Base-by-base conservation (phyloP, 345 rosid species). In the Lumnitzera littorea region DNA sequence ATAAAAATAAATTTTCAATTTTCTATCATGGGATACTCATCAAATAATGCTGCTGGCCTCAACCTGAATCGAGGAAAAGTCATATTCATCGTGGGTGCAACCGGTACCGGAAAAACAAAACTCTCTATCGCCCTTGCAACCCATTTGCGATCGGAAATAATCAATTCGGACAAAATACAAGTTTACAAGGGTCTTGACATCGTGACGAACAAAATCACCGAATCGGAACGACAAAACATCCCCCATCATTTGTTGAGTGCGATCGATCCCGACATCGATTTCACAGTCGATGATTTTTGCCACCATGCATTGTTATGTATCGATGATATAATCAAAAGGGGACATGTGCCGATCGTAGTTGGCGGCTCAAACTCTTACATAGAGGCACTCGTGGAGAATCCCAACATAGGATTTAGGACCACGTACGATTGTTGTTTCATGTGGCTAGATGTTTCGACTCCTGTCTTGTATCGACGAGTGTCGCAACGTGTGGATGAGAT, bases 131-230 rank as follows among this genome's bases (percentile, higher is more conserved):
- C 71, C 56, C 76, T 71, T 2, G 76, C 74, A 16, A 36, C 66
- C 20, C 53, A 50, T 15, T 65, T 49, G 25, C 53, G 27, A 11
- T 41, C 74, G 10, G 74, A 78, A 57, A 61, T 78, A 65, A 59
- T 78, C 50, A 78, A 78, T 64, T 60, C 74, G 15, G 77, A 78
- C 62, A 78, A 78, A 67, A 78, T 74, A 57, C 79, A 78, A 51
- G 67, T 74, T 15, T 74, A 78, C 63, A 49, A 57, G 2, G 79
- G 79, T 5, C 79, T 78, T 53, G 72, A 74, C 57, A 57, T 74
- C 14, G 67, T 67, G 59, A 74, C 79, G 64, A 78, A 78, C 67
- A 78, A 78, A 59, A 55, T 74, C 60, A n/a, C 82, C 11, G 14
- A 65, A 4, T 53, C 13, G 12, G 79, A 78, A 13, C 65, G 71